These are phyloP conservation scores for Fusarium proliferatum DNA, from an alignment of 2,329 filamentous ascomycete genomes.

Conservation along the genomic window DNA sequence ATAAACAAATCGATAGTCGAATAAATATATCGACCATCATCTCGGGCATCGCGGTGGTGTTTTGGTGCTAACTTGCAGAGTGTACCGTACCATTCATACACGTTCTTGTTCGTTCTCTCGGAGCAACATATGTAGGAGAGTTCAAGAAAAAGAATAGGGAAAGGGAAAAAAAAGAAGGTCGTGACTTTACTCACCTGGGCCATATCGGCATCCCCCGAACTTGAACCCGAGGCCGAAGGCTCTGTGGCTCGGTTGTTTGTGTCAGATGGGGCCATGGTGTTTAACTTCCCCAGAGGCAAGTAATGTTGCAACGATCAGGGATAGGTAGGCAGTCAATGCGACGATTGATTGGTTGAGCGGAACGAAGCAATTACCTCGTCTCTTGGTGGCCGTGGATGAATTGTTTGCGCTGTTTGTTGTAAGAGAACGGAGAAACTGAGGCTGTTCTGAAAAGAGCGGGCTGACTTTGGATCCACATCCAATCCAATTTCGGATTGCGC, in stretches of 20 bases:
- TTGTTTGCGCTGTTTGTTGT: constrained; percentile 17
- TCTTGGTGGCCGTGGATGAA: neutral
- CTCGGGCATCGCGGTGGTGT: neutral
- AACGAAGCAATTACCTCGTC: neutral
- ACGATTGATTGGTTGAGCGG: neutral
- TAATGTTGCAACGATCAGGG: neutral
- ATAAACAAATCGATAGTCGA: neutral
- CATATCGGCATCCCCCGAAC: constrained; percentile 41
- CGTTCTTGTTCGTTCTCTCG: neutral
- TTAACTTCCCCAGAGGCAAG: neutral
- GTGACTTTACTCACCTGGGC: constrained; percentile 38
- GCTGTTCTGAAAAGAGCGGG: neutral
- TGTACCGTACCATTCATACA: neutral
- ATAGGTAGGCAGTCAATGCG: neutral
- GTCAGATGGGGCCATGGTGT: constrained; percentile 28
- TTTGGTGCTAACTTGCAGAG: constrained; percentile 8
- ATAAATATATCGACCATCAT: neutral
- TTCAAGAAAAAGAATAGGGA: neutral
- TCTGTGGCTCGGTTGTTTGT: constrained; percentile 27
- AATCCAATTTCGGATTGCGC: neutral
- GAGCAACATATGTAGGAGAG: neutral
- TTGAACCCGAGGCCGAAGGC: constrained; percentile 16
- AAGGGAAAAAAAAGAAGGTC: neutral
- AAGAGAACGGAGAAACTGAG: constrained; percentile 14
- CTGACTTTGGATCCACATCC: neutral